Percentiles rank a stretch among this genome's conserved stretches.
These are phyloP conservation scores for Suillus paluster DNA, from an alignment of 768 basidiomycete genomes.

Conservation along the genomic window DNA sequence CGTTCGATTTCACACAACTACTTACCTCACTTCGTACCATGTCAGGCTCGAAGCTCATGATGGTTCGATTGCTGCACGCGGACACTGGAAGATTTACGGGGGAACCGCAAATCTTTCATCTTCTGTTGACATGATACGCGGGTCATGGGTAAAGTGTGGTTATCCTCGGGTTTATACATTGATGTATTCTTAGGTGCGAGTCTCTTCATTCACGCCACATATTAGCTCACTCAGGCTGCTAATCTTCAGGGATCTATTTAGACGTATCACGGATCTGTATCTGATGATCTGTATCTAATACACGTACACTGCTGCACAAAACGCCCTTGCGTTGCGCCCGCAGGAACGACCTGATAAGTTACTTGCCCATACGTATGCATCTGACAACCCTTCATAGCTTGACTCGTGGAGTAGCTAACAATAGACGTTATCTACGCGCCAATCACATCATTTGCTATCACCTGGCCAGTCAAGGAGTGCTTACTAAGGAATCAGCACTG, in stretches of 20 bases:
- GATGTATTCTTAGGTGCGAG: background rate
- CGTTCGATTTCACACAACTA: slow-evolving; percentile 20
- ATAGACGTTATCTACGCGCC: background rate
- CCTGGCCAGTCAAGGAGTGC: background rate
- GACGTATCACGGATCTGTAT: background rate
- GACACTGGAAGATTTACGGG: slow-evolving; percentile 19
- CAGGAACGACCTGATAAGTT: background rate
- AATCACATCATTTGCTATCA: background rate
- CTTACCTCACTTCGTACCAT: slow-evolving; percentile 28
- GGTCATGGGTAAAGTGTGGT: background rate
- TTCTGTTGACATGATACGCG: slow-evolving; percentile 18
- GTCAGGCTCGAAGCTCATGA: slow-evolving; percentile 22
- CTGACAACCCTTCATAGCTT: background rate
- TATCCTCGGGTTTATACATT: background rate
- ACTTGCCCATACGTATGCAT: no score
- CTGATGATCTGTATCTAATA: background rate
- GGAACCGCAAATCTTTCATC: slow-evolving; percentile 10
- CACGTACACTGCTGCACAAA: background rate
- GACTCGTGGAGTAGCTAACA: background rate
- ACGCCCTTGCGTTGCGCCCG: background rate
- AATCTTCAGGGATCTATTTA: background rate
- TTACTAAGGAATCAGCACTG: background rate
- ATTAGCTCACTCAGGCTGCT: background rate
- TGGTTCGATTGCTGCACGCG: slow-evolving; percentile 25
- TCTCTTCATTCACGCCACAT: background rate